Base-by-base conservation (phyloP, 176 grass and related monocot genomes). In the Pharus latifolius region DNA sequence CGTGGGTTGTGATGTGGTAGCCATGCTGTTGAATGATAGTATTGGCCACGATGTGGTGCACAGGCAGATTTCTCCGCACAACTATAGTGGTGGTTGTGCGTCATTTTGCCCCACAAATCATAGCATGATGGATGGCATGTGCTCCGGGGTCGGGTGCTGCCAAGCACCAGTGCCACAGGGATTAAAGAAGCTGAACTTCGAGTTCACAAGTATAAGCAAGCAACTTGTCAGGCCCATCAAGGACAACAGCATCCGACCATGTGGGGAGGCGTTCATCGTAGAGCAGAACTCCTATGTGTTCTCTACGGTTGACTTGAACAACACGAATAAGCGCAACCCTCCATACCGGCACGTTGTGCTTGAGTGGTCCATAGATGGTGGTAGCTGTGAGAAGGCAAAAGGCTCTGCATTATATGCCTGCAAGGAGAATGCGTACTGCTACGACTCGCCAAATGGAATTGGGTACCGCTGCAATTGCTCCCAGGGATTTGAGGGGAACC, bases 71-170 rank as follows among this genome's bases (percentile, higher is more conserved):
- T n/a, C n/a, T n/a, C n/a, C n/a, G n/a, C n/a, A n/a, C n/a, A n/a
- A n/a, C n/a, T 60, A 76, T 31, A 72, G 9, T 2, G 74, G 77
- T 29, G 88, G 72, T 0, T 91, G 88, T 74, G 79, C 64, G 10
- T 61, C 84, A 11, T 81, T 87, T 32, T 91, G 88, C 40, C 18
- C 34, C 19, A 67, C 7, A 30, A 45, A 27, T 8, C 1, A 60
- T 3, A 62, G 31, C 18, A 73, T 78, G 3, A 0, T 68, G 1
- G 0, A 42, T 37, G 67, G 60, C 5, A n/a, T n/a, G 1, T 91
- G 88, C 72, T 64, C 80, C 53, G 88, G 88, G 55, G 80, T 91
- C 42, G 83, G 80, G 40, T 87, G 88, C 45, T 87, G 88, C 84
- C 84, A 84, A 75, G 32, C 67, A 6, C 26, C 55, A 0, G 29